Percentiles rank a stretch among this genome's conserved stretches.
phyloP scores from a whole-genome alignment of 108 stramenopile genomes.

The Craspedostauros australis region DNA sequence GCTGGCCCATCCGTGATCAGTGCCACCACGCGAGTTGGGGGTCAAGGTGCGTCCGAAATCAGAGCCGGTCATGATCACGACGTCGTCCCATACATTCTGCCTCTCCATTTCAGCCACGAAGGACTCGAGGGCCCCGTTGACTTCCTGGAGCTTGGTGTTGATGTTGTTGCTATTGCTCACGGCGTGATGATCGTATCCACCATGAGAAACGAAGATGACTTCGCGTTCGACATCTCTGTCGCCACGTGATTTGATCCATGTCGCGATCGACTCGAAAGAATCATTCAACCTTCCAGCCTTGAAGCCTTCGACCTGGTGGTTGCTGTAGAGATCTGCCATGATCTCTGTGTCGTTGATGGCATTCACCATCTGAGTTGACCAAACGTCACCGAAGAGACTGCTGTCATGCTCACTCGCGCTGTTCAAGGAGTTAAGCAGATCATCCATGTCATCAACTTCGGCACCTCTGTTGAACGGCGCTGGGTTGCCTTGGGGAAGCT shows the following conservation, averaged over 20 bases:
- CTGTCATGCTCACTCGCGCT: slow-evolving; percentile 16
- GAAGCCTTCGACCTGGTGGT: too few species aligned
- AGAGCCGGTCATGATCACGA: slow-evolving; percentile 15
- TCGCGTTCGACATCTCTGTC: slow-evolving; percentile 45
- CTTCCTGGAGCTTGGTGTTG: slow-evolving; percentile 3
- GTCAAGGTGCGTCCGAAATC: slow-evolving; percentile 36
- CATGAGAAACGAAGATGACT: slow-evolving; percentile 44
- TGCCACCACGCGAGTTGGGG: slow-evolving; percentile 27
- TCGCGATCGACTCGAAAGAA: slow-evolving; percentile 38
- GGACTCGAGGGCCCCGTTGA: slow-evolving; percentile 21
- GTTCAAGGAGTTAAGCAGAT: slow-evolving; percentile 25
- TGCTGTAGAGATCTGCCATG: too few species aligned
- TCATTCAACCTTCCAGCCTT: too few species aligned
- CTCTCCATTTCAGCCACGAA: slow-evolving; percentile 28
- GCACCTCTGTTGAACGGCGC: background rate
- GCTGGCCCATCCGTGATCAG: slow-evolving; percentile 23
- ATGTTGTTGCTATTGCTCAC: background rate
- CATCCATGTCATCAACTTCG: slow-evolving; percentile 23
- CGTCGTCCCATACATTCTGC: slow-evolving; percentile 32
- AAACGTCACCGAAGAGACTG: slow-evolving; percentile 44
- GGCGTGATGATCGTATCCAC: slow-evolving; percentile 63
- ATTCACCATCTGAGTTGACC: slow-evolving; percentile 33
- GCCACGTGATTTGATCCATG: slow-evolving; percentile 14
- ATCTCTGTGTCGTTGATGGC: slow-evolving; percentile 11
- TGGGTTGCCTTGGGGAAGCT: slow-evolving; percentile 16